Evolutionary conservation across 2,329 filamentous ascomycete genomes (phyloP), one percentile per base, ranked within the genome.

Genomic region (Alternaria ethzedia): DNA sequence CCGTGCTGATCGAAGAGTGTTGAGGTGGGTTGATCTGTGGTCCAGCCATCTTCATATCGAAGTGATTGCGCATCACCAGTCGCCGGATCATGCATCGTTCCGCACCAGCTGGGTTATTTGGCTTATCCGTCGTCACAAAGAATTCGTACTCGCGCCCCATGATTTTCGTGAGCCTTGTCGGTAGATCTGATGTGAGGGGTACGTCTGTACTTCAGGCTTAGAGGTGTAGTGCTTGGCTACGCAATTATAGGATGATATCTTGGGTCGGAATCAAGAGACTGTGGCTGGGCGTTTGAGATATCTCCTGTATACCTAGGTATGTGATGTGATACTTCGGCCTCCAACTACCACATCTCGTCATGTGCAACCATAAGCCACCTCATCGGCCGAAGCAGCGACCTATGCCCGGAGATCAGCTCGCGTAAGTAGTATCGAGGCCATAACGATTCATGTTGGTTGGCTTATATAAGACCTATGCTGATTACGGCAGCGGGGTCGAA

Each of bases 21-120:
- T 70, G 68, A n/a, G 68, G 66, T 12, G 59, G 45, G 23, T 61
- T 62, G 11, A 26, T 59, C 23, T 44, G 54, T 2, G 56, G 55
- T 5, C 36, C 47, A 30, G 64, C 41, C 28, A 51, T 59, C 57
- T 70, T 70, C 2, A 51, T 65, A 4, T 75, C 70, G 44, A 75
- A 74, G 64, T 74, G 72, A 46, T 76, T 74, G 17, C 66, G 68
- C 74, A 75, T 76, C 3, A 76, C 73, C 15, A 73, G 43, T 7
- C 70, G 68, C 6, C 70, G 71, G n/a, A 75, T 75, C 26, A 58
- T 66, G 25, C 62, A 67, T 41, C 71, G 57, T 47, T 71, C 67
- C 5, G 54, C 52, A 7, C 71, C 70, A 4, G 70, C 68, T 13
- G 65, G 69, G 49, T 72, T 72, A 41, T 71, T 64, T 28, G 70